These are phyloP conservation scores for Citrullus amarus DNA, from an alignment of 306 rosid species.

Conservation along the genomic window DNA sequence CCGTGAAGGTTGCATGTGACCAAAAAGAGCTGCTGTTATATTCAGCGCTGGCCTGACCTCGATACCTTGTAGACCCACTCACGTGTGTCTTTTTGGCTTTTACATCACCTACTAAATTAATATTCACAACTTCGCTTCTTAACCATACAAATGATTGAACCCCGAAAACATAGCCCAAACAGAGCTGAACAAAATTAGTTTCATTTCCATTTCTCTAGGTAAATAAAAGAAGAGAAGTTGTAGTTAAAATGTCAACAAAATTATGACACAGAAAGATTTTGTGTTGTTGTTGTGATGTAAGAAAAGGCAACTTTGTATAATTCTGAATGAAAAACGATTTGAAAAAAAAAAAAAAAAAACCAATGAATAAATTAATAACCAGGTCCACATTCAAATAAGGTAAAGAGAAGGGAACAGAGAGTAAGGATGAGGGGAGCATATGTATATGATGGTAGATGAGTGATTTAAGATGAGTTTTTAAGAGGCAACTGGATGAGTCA, in stretches of 20 bases:
- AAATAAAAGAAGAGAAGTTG: neutral
- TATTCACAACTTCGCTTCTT: neutral
- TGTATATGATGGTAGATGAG: neutral
- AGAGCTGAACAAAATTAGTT: neutral
- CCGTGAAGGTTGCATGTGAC: conserved; percentile 99
- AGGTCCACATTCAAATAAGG: neutral
- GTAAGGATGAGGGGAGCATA: neutral
- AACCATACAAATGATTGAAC: conserved; percentile 7
- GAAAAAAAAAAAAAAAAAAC: no score
- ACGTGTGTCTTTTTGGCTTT: conserved; percentile 63
- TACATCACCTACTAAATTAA: conserved; percentile 25
- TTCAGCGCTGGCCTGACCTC: conserved; percentile 62
- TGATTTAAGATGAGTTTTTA: conserved; percentile 2
- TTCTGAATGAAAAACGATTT: neutral
- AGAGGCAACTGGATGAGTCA: conserved; percentile 16
- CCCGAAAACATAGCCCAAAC: neutral
- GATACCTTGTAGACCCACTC: conserved; percentile 80
- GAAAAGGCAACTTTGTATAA: neutral
- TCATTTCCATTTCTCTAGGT: neutral
- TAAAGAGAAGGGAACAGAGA: neutral
- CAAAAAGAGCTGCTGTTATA: conserved; percentile 70
- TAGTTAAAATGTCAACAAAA: neutral
- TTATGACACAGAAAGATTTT: neutral
- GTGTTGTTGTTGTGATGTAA: neutral
- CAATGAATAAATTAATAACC: no score